phyloP scores from a whole-genome alignment of 371 early-diverging fungal genomes.

The Choanephora cucurbitarum region DNA sequence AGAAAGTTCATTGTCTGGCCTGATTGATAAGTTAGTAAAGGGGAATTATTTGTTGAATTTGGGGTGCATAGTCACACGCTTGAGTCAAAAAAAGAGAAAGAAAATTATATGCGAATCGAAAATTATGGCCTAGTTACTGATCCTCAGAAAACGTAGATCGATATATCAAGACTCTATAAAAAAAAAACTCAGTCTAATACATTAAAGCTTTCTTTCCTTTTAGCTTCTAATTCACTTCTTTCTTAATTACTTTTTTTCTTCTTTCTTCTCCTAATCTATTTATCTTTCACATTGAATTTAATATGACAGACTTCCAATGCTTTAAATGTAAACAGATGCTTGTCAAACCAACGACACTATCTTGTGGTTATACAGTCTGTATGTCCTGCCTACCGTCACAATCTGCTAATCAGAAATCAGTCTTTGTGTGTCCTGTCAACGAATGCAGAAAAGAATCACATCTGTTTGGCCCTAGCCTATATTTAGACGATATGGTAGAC shows the following conservation, averaged over 20 bases:
- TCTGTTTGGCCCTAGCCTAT: constrained; percentile 28
- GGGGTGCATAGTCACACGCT: background rate
- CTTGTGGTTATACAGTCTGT: constrained; percentile 52
- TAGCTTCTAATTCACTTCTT: background rate
- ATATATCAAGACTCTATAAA: background rate
- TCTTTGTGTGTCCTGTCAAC: constrained; percentile 35
- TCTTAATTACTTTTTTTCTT: background rate
- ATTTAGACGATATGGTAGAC: constrained; percentile 1
- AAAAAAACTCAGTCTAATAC: background rate
- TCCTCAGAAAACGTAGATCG: background rate
- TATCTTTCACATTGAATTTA: background rate
- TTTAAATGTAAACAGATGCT: constrained; percentile 37
- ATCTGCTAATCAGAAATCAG: constrained; percentile 6
- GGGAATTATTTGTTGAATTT: background rate
- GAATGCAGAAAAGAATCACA: constrained; percentile 31
- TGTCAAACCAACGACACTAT: constrained; percentile 41
- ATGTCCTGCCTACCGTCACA: constrained; percentile 36
- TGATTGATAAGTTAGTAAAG: no score
- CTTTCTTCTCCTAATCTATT: constrained; percentile 12
- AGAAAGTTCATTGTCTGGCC: no score
- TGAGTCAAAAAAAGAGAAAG: background rate
- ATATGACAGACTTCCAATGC: constrained; percentile 23
- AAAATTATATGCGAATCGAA: constrained; percentile 1
- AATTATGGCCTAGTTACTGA: background rate
- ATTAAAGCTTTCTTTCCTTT: background rate